Conservation (phyloP, 1,284 basidiomycete genomes). For the Singerocomus rubriflavus region DNA sequence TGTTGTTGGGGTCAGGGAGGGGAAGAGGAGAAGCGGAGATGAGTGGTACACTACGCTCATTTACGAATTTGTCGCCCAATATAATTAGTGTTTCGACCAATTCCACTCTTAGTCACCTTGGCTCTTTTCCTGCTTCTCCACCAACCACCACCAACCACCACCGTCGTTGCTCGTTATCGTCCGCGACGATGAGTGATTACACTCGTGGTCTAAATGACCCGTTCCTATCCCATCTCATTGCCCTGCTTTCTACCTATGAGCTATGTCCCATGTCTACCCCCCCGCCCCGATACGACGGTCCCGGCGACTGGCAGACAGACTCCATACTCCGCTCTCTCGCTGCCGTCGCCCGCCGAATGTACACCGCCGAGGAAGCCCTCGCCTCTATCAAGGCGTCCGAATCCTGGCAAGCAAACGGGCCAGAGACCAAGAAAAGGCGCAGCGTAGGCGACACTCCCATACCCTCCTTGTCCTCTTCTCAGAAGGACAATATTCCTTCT, state of each 20-base stretch:
- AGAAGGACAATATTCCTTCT: constrained; percentile 23
- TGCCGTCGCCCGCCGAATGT: constrained; percentile 56
- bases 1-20: too few relatives aligned
- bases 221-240: constrained; percentile 50
- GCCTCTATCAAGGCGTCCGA: constrained; percentile 39
- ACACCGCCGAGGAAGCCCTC: constrained; percentile 54
- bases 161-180: constrained; percentile 12
- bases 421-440: constrained; percentile 49
- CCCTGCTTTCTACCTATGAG: constrained; percentile 52
- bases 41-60: too few relatives aligned
- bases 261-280: constrained; percentile 48
- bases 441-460: constrained; percentile 44
- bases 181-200: constrained; percentile 27
- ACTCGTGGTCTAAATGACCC: constrained; percentile 28
- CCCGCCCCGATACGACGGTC: constrained; percentile 61
- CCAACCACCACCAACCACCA: background rate
- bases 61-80: background rate
- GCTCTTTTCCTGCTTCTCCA: background rate
- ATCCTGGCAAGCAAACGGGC: constrained; percentile 35
- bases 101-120: background rate
- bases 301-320: constrained; percentile 62
- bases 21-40: too few relatives aligned
- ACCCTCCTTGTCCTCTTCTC: constrained; percentile 25
- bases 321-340: constrained; percentile 56
- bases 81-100: constrained; percentile 8